Evolutionary conservation across 495 filamentous ascomycete species (phyloP), one percentile per base, ranked within the genome.

Genomic region (Penicillium cinerascens): DNA sequence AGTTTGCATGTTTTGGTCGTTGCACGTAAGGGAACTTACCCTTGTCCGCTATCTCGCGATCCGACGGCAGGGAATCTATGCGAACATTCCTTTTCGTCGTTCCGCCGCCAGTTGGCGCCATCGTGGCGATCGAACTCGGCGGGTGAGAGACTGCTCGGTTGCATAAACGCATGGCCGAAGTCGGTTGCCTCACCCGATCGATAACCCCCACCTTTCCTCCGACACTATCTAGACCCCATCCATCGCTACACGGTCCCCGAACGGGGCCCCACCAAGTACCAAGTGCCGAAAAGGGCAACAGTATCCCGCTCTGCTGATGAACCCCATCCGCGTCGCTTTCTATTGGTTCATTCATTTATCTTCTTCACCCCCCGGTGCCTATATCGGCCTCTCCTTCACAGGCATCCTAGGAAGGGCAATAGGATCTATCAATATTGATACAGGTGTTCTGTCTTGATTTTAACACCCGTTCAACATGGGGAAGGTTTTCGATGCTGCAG

Each of bases 51-150:
- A 58, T 21, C n/a, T 43, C 41, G 22, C 58, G 58, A 49, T 58
- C 35, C 6, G 42, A 21, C 20, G 58, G 47, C 21, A 61, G 44
- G n/a, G 50, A 51, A 13, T 58, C 42, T 18, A 61, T 57, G 4
- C 58, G 58, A 41, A 61, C 35, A 33, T 61, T 61, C 29, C 38
- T 53, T 50, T 20, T 53, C 3, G 18, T 20, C 41, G 42, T 53
- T 33, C 9, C 29, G 23, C 43, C 36, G 11, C n/a, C n/a, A n/a
- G 44, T 18, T 16, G 42, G 23, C 38, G 44, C 38, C 25, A 47
- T 43, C 6, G 8, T 20, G 23, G 6, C 22, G 22, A 23, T 23
- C 22, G 22, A 23, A 23, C 9, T 13, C 29, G 11, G 5, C 11
- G 1, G 26, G 26, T 29, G 26, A 29, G 10, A 33, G 11, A 13